Evolutionary conservation across 768 basidiomycete genomes (phyloP), one percentile per base, ranked within the genome.

Genomic region (Coprinellus micaceus): DNA sequence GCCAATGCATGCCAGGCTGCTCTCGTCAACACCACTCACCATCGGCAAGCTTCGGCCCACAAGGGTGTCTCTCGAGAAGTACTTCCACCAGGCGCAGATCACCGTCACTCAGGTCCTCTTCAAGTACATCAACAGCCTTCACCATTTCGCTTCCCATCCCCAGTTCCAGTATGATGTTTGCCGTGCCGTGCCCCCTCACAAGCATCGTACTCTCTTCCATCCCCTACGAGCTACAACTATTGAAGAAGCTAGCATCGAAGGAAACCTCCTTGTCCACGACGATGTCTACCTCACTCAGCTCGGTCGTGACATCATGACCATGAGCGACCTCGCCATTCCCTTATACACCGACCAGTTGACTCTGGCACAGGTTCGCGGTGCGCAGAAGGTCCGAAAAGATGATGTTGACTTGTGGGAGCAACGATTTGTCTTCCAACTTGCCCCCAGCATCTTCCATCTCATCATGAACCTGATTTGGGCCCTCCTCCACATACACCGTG

Each of bases 381-480:
- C 25, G 2, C 51, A 65, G 43, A 45, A 52, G 3, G 15, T 60
- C 5, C 54, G 59, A 0, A 37, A 17, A 3, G 39, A 47, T 24
- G 66, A 69, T 28, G 17, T 58, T 1, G 59, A 53, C 39, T 24
- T 63, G 0, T 68, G 63, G 49, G 51, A 52, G 13, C 59, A 60
- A 6, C 54, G 60, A 7, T 46, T 67, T 36, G 22, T 61, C 9
- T 61, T 68, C 37, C 66, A 68, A 41, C 64, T 66, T 21, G 66
- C 62, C 0, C 60, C 65, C 17, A 67, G 69, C 0, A 51, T 71
- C 0, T 73, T 73, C 45, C 69, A 73, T 45, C 58, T 67, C 0
- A 60, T 55, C 30, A 58, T 70, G 40, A 69, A 70, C 30, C 58
- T 69, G 2, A 56, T 67, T 19, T 69, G 69, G 68, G 60, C 56